Percentiles rank a stretch among this genome's conserved stretches.
These are phyloP conservation scores for Helotiales sp. DNA, from an alignment of 2,329 filamentous ascomycete genomes.

Conservation along the genomic window DNA sequence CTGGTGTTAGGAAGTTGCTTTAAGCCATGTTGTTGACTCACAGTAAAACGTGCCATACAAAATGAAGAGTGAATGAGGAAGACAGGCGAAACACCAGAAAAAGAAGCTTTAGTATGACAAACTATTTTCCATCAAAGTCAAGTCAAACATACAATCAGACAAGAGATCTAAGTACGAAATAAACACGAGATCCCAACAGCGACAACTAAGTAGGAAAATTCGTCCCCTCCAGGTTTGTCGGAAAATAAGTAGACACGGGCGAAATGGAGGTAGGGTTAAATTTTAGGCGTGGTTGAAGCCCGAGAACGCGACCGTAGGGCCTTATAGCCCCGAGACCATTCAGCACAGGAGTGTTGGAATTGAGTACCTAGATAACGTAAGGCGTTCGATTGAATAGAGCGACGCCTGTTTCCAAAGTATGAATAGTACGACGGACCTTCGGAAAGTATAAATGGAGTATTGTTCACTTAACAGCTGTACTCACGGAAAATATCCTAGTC, in stretches of 20 bases:
- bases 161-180: background rate
- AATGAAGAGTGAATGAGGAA: background rate
- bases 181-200: background rate
- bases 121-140: background rate
- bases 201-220: background rate
- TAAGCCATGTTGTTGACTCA: constrained; percentile 13
- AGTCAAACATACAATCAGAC: background rate
- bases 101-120: background rate
- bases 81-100: background rate
- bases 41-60: background rate
- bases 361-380: background rate
- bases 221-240: background rate
- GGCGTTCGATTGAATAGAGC: too few species aligned
- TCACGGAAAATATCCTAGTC: too few species aligned
- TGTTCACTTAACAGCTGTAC: too few species aligned
- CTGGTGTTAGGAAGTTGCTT: constrained; percentile 25
- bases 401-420: too few species aligned
- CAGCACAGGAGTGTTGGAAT: background rate
- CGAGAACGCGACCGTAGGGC: background rate
- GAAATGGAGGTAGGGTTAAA: constrained; percentile 1
- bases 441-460: too few species aligned
- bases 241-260: background rate
- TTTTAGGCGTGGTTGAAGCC: background rate
- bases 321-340: background rate
- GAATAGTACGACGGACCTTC: too few species aligned